Base-by-base conservation (phyloP, 1,284 basidiomycete species). In the Porogramme epimiltina region DNA sequence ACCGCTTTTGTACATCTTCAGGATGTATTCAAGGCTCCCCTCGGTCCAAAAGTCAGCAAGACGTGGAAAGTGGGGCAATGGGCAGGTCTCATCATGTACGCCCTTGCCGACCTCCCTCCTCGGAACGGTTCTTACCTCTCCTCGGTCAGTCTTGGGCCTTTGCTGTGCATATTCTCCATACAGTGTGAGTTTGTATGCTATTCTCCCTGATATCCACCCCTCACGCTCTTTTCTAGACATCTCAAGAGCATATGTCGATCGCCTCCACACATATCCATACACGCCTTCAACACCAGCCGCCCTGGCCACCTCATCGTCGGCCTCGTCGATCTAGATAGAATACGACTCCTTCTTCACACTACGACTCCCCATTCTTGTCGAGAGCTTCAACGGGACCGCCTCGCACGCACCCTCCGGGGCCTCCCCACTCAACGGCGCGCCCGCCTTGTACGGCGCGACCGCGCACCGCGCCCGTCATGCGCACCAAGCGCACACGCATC, bases 1-100 rank as follows among this genome's bases (percentile, higher is more conserved):
- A 91, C 89, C 0, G 88, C 88, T 0, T 91, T 91, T 60, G 84
- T 86, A 18, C 89, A 91, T 64, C 73, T 91, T 8, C 85, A 87
- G 57, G 89, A 91, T 52, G 82, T 88, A 0, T 91, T 89, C 62
- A 75, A 78, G 47, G 76, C 80, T 2, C 72, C 91, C 10, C 71
- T 73, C 43, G 71, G 76, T 49, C 74, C 74, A 0, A 63, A 58
- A 3, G 76, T 88, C 16, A 73, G 73, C 49, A 63, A 69, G 43
- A 63, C 66, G 34, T 86, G 76, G 58, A 67, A 70, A 2, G 63
- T 87, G 18, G 78, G 78, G 4, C 66, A 79, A 20, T 80, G 82
- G 74, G 79, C 83, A 0, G 89, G 89, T 3, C 67, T 85, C 5
- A 84, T 91, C 26, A 82, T 90, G 89, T 90, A 56, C 58, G 85